Conservation (phyloP, 805 yeast species). For the Henningerozyma blattae region DNA sequence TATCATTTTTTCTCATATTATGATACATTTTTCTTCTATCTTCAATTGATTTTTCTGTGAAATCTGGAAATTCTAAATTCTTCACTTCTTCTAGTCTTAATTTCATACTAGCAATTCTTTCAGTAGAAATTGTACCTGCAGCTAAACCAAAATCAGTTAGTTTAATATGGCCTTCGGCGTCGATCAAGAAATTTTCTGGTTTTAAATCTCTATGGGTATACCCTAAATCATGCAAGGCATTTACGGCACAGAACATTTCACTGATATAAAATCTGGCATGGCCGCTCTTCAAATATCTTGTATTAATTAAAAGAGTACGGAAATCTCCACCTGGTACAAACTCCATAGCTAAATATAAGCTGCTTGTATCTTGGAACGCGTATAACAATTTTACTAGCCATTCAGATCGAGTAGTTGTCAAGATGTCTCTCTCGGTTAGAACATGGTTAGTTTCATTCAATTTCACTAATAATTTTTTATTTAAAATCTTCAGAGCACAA, state of each 20-base stretch:
- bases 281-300: conserved; percentile 84
- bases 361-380: conserved; percentile 88
- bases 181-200: conserved; percentile 81
- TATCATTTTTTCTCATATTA: conserved; percentile 58
- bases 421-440: conserved; percentile 88
- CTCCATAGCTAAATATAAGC: conserved; percentile 94
- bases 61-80: conserved; percentile 53
- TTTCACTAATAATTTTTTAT: conserved; percentile 73
- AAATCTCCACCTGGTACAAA: conserved; percentile 99
- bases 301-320: conserved; percentile 77
- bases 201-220: conserved; percentile 95
- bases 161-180: conserved; percentile 66
- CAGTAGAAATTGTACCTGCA: conserved; percentile 88
- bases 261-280: conserved; percentile 92
- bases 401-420: conserved; percentile 89
- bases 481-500: conserved; percentile 87
- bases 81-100: conserved; percentile 56
- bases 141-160: conserved; percentile 91
- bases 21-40: conserved; percentile 85
- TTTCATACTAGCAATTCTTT: conserved; percentile 88
- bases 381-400: conserved; percentile 92
- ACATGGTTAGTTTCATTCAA: conserved; percentile 94
- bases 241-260: conserved; percentile 93
- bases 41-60: conserved; percentile 58
- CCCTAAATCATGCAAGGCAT: conserved; percentile 87